Conservation (phyloP, 805 yeast species). For the Candida maris region DNA sequence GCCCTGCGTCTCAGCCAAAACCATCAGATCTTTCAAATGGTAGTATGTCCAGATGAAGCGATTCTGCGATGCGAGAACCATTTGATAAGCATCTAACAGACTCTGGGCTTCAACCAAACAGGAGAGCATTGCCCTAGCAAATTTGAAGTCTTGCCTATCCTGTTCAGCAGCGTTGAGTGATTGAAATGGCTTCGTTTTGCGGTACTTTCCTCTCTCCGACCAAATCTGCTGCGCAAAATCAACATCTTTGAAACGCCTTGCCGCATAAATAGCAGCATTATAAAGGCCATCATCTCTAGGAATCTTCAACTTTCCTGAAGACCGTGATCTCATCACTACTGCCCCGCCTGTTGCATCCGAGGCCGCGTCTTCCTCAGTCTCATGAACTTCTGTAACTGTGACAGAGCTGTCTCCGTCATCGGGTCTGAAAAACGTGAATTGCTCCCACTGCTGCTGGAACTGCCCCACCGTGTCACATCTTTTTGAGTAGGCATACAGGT, state of each 20-base stretch:
- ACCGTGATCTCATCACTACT: constrained; percentile 10
- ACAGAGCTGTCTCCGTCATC: constrained; percentile 24
- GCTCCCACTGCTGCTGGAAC: constrained; percentile 34
- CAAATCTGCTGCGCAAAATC: constrained; percentile 65
- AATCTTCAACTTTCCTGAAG: constrained; percentile 24
- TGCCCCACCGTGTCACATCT: constrained; percentile 33
- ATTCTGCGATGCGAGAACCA: constrained; percentile 62
- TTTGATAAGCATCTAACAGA: constrained; percentile 64
- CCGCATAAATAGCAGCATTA: constrained; percentile 62
- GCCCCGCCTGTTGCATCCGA: constrained; percentile 18
- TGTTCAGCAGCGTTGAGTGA: constrained; percentile 33
- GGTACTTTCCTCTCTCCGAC: constrained; percentile 73
- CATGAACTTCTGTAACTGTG: constrained; percentile 10
- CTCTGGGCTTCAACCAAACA: constrained; percentile 53
- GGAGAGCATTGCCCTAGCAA: constrained; percentile 69
- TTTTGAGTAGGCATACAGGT: constrained; percentile 44
- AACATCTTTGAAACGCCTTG: constrained; percentile 50
- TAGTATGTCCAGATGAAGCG: constrained; percentile 66
- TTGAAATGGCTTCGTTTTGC: constrained; percentile 53
- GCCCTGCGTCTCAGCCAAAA: constrained; percentile 41
- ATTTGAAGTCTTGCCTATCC: constrained; percentile 53
- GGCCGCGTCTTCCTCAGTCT: constrained; percentile 11
- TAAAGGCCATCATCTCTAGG: constrained; percentile 50
- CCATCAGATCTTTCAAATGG: constrained; percentile 41
- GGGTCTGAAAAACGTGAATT: constrained; percentile 33